Evolutionary conservation across 805 yeast genomes (phyloP).

Genomic region (Saturnispora sekii): DNA sequence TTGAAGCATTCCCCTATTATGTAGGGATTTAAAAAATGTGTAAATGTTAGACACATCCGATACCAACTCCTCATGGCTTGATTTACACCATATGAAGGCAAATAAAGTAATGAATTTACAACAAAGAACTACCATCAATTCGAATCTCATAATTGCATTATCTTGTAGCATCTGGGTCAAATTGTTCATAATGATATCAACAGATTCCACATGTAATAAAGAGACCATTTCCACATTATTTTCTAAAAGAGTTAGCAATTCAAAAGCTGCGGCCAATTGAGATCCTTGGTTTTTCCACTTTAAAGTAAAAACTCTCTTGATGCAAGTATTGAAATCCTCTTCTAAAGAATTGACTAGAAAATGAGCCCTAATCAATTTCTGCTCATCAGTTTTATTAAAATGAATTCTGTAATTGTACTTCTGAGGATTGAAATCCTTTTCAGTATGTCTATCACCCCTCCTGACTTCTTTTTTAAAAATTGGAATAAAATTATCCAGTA

Average conservation of each 20-base stretch:
- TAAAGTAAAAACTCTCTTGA: constrained; percentile 9
- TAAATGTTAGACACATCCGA: constrained; percentile 41
- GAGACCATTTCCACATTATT: neutral
- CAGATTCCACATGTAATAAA: neutral
- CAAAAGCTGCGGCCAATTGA: constrained; percentile 12
- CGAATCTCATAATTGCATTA: constrained; percentile 29
- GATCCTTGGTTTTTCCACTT: constrained; percentile 3
- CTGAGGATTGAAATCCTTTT: constrained; percentile 5
- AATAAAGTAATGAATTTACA: constrained; percentile 25
- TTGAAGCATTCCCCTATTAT: constrained; percentile 31
- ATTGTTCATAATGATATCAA: constrained; percentile 11
- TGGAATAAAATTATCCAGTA: constrained; percentile 13
- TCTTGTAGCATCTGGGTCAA: constrained; percentile 14
- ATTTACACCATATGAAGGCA: constrained; percentile 23
- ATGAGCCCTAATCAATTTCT: constrained; percentile 10
- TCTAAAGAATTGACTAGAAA: constrained; percentile 1
- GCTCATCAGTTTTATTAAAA: constrained; percentile 11
- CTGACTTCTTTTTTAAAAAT: too few relatives aligned
- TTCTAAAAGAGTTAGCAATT: constrained; percentile 11
- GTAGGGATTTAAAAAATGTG: constrained; percentile 34
- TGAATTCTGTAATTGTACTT: constrained; percentile 7
- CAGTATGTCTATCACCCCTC: neutral
- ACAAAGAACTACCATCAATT: constrained; percentile 28
- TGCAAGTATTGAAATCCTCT: constrained; percentile 1
- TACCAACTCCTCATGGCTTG: constrained; percentile 19